These are phyloP conservation scores for Penicillium atrosanguineum DNA, from an alignment of 495 filamentous ascomycete genomes.

Conservation along the genomic window DNA sequence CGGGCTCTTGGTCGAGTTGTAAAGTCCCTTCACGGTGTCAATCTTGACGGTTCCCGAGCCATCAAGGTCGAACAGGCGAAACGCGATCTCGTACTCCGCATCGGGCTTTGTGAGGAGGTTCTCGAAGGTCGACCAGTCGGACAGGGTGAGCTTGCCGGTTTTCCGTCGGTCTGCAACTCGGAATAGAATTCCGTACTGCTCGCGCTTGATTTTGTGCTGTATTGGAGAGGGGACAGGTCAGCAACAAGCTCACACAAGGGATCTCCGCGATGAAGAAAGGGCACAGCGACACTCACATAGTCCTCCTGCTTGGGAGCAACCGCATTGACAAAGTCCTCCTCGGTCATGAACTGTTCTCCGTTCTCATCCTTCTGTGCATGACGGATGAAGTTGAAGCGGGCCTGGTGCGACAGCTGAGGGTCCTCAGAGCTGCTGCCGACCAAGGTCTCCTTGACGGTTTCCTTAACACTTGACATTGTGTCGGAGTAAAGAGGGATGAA, in stretches of 20 bases:
- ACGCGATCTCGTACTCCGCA: slow-evolving; percentile 98
- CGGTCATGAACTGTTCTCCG: slow-evolving; percentile 75
- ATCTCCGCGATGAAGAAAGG: background rate
- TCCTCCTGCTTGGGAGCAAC: slow-evolving; percentile 85
- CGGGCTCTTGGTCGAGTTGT: slow-evolving; percentile 76
- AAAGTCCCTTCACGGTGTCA: slow-evolving; percentile 75
- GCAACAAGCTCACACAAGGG: slow-evolving; percentile 3
- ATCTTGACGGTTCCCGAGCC: slow-evolving; percentile 81
- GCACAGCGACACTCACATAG: slow-evolving; percentile 66
- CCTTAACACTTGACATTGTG: slow-evolving; percentile 59
- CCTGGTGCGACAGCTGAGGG: slow-evolving; percentile 63
- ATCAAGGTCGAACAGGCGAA: slow-evolving; percentile 88
- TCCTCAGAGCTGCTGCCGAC: slow-evolving; percentile 62
- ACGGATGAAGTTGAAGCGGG: slow-evolving; percentile 69
- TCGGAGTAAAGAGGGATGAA: slow-evolving; percentile 7
- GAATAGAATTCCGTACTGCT: slow-evolving; percentile 93
- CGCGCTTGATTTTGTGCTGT: slow-evolving; percentile 94
- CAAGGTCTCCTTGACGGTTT: slow-evolving; percentile 73
- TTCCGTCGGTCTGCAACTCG: slow-evolving; percentile 76
- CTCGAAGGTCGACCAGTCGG: slow-evolving; percentile 90
- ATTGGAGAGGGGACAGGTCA: slow-evolving; percentile 15
- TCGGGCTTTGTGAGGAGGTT: slow-evolving; percentile 92
- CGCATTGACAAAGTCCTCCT: slow-evolving; percentile 83
- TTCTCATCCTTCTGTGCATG: slow-evolving; percentile 74
- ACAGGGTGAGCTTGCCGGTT: slow-evolving; percentile 67